A percentile compares a stretch with the other conserved stretches of the same genome.
phyloP scores from a whole-genome alignment of 2,329 filamentous ascomycete species.

The Ascochyta koolunga region DNA sequence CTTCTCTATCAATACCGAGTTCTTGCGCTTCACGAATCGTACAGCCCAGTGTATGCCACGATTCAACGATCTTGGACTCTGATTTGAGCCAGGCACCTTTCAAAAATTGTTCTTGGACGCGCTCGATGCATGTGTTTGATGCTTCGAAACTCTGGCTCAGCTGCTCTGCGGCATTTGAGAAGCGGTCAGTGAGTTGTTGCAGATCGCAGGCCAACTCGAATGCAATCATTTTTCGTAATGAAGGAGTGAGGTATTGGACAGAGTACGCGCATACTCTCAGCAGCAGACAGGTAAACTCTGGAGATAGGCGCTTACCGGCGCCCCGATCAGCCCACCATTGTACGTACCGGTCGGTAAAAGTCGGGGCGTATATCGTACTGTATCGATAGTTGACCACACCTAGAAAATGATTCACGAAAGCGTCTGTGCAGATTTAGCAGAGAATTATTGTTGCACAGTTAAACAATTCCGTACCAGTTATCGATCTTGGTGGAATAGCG shows the following conservation, averaged over 20 bases:
- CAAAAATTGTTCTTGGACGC: constrained; percentile 59
- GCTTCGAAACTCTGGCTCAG: constrained; percentile 52
- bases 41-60: constrained; percentile 55
- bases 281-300: constrained; percentile 56
- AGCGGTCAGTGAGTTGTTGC: constrained; percentile 49
- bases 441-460: background rate
- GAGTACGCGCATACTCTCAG: constrained; percentile 56
- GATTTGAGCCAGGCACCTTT: constrained; percentile 56
- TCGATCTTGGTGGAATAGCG: constrained; percentile 40
- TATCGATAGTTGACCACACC: constrained; percentile 55
- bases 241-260: constrained; percentile 50
- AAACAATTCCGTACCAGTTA: constrained; percentile 30
- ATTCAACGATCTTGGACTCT: constrained; percentile 55
- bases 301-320: constrained; percentile 43
- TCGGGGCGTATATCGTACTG: constrained; percentile 54
- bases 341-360: constrained; percentile 54
- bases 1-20: constrained; percentile 54
- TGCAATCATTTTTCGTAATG: constrained; percentile 51
- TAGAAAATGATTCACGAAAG: constrained; percentile 56
- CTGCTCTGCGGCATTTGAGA: constrained; percentile 52
- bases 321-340: constrained; percentile 54
- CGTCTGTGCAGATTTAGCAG: constrained; percentile 42
- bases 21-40: constrained; percentile 58
- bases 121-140: constrained; percentile 52
- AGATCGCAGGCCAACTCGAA: constrained; percentile 52